Conservation (phyloP, 208 protist genomes). For the Leishmania guyanensis region DNA sequence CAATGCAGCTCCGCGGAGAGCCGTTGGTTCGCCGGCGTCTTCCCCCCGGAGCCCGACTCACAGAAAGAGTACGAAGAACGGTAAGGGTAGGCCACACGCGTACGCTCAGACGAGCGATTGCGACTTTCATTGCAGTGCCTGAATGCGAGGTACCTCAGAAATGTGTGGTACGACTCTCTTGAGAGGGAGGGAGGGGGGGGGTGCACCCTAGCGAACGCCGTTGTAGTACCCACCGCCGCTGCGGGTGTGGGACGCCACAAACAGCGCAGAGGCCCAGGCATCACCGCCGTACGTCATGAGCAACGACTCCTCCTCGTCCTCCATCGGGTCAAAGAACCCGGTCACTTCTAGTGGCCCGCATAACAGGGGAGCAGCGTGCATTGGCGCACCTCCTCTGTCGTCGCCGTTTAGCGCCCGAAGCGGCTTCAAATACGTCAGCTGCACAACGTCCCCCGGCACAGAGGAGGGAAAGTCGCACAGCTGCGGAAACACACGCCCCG, state of each 20-base stretch:
- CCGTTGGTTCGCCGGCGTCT: not conserved
- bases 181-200: not conserved
- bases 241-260: not conserved
- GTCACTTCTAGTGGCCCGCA: conserved; percentile 24
- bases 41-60: not conserved
- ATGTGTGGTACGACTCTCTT: not conserved
- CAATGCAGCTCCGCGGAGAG: not conserved
- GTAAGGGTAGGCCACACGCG: not conserved
- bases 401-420: conserved; percentile 16
- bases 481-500: conserved; percentile 44
- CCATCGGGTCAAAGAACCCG: not conserved
- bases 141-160: not conserved
- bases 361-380: not conserved
- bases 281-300: conserved; percentile 28
- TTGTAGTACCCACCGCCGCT: not conserved
- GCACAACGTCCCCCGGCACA: conserved; percentile 39
- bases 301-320: conserved; percentile 8
- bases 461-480: conserved; percentile 58
- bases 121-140: not conserved
- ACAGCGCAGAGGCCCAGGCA: conserved; percentile 26
- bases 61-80: not conserved
- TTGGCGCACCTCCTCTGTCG: not conserved
- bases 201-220: not conserved
- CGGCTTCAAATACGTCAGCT: conserved; percentile 49
- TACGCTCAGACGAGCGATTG: not conserved